Conservation (phyloP, 371 early-diverging fungal species). For the Syncephalastrum monosporum region DNA sequence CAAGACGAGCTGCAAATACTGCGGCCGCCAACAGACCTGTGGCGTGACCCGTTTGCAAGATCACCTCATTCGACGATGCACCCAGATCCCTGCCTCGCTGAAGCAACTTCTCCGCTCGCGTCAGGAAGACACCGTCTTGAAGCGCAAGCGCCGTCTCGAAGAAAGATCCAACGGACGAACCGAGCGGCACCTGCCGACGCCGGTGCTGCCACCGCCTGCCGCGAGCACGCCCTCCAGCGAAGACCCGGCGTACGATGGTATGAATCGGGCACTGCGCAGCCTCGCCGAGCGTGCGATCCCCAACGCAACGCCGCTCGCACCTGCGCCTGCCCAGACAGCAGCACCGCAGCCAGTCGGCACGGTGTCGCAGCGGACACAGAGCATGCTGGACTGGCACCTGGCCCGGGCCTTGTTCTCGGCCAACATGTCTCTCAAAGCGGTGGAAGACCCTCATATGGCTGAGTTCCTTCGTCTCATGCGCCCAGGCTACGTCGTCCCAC, state of each 20-base stretch:
- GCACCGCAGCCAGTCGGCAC: neutral
- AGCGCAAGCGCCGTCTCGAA: neutral
- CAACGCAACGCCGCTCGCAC: neutral
- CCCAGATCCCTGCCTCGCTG: slow-evolving; percentile 23
- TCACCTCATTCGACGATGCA: slow-evolving; percentile 33
- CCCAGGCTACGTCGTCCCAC: slow-evolving; percentile 32
- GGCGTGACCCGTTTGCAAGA: slow-evolving; percentile 39
- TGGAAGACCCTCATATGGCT: slow-evolving; percentile 32
- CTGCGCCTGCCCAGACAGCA: neutral
- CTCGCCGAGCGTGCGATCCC: too few relatives aligned
- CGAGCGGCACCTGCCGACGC: neutral
- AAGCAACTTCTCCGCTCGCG: slow-evolving; percentile 20
- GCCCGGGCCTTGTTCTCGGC: slow-evolving; percentile 42
- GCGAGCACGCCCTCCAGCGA: neutral
- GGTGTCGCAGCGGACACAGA: slow-evolving; percentile 10
- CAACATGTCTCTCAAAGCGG: slow-evolving; percentile 25
- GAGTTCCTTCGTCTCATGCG: slow-evolving; percentile 33
- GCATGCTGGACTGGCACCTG: slow-evolving; percentile 30
- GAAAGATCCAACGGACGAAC: neutral
- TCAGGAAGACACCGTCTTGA: slow-evolving; percentile 13
- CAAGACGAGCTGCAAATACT: slow-evolving; percentile 32
- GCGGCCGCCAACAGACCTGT: slow-evolving; percentile 34
- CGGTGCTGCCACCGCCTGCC: neutral
- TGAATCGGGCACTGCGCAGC: too few relatives aligned
- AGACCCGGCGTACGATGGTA: too few relatives aligned